Evolutionary conservation across 768 basidiomycete genomes (phyloP).

Genomic region (Pilatotrama ljubarskyi): DNA sequence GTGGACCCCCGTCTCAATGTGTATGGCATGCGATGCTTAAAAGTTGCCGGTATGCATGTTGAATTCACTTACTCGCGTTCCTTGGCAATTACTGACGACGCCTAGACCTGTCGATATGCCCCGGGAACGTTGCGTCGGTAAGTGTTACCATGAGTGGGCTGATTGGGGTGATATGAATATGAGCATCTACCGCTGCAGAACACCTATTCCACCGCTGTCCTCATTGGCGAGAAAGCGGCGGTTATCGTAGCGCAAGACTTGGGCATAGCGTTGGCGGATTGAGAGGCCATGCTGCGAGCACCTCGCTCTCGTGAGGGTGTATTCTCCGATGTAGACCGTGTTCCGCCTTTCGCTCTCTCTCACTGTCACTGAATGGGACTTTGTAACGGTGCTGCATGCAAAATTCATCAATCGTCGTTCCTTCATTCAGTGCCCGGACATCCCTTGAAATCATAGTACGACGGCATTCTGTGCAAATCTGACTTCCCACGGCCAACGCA

Average conservation of each 20-base stretch:
- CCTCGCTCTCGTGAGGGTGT: not conserved
- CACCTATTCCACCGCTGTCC: conserved; percentile 18
- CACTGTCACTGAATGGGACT: too few relatives aligned
- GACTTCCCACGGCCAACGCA: too few relatives aligned
- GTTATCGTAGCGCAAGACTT: conserved; percentile 13
- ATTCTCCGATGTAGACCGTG: too few relatives aligned
- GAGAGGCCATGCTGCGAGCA: not conserved
- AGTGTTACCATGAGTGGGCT: too few relatives aligned
- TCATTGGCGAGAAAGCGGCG: conserved; percentile 21
- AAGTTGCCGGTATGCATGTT: conserved; percentile 34
- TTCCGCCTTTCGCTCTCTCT: too few relatives aligned
- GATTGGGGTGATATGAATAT: not conserved
- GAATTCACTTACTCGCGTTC: too few relatives aligned
- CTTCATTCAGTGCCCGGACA: too few relatives aligned
- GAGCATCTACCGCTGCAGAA: conserved; percentile 3
- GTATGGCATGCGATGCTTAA: conserved; percentile 56
- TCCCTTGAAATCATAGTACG: too few relatives aligned
- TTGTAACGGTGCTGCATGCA: not conserved
- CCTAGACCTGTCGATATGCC: conserved; percentile 8
- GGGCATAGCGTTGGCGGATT: not conserved
- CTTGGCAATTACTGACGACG: not conserved
- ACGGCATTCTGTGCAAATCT: too few relatives aligned
- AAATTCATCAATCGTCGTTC: too few relatives aligned
- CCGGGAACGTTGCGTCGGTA: conserved; percentile 7
- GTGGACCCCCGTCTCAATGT: conserved; percentile 62